These are phyloP conservation scores for Stentor coeruleus DNA, from an alignment of 73 alveolate species.

Conservation along the genomic window DNA sequence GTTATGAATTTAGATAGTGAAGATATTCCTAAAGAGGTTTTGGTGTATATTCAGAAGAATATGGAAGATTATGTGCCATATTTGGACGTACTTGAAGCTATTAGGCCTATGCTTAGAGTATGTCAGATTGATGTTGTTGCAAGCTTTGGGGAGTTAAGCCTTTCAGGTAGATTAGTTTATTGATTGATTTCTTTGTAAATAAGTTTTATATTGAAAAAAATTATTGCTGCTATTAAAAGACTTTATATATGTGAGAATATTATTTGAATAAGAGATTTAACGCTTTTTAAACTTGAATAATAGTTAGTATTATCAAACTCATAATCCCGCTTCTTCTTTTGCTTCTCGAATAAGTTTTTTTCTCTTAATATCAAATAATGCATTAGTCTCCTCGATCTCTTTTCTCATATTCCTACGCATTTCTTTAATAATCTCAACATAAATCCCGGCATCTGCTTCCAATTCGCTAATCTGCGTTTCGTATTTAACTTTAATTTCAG, in stretches of 20 bases:
- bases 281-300: background rate
- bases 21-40: background rate
- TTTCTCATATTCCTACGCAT: background rate
- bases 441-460: constrained; percentile 1
- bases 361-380: background rate
- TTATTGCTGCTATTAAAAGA: too few relatives aligned
- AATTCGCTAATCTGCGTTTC: background rate
- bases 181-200: too few relatives aligned
- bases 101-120: background rate
- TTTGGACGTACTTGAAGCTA: background rate
- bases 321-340: constrained; percentile 5
- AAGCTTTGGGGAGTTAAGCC: background rate
- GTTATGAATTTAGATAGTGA: too few relatives aligned
- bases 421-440: background rate
- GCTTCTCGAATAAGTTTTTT: background rate
- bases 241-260: too few relatives aligned
- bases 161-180: background rate
- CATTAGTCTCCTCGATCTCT: background rate
- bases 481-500: background rate
- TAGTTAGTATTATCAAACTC: background rate
- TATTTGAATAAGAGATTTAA: background rate
- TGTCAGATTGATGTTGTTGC: background rate
- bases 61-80: background rate
- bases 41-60: too few relatives aligned
- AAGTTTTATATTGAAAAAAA: too few relatives aligned